Evolutionary conservation across 768 basidiomycete species (phyloP), one percentile per base, ranked within the genome.

Genomic region (Candolleomyces aberdarensis): DNA sequence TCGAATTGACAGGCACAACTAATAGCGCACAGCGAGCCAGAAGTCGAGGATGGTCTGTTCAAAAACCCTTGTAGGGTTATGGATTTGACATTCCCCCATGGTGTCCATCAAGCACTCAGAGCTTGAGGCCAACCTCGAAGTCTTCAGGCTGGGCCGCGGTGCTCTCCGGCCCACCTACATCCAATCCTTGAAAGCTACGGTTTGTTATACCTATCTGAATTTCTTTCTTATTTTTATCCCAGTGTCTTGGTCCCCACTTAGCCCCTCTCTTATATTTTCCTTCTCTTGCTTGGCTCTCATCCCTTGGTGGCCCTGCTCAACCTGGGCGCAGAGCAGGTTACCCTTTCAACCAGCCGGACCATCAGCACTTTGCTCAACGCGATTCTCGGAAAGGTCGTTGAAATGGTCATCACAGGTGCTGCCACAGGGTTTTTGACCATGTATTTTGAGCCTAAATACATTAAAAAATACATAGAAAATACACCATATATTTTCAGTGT

Each of bases 361-460:
- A 70, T 83, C 14, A 82, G 83, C 56, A 83, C 82, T 52, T 67
- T 85, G n/a, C 68, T 85, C 54, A 84, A 85, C 60, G 83, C 83
- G 4, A 81, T 80, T 0, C 69, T 83, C 36, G 82, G 83, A 14
- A 83, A 84, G 62, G 72, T 81, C 19, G 79, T 83, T 51, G 82
- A 84, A 66, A 72, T 85, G 72, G 81, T 83, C 60, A 80, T 84
- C 43, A 72, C 76, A 63, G 81, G 75, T 55, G 77, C 78, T 43
- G 78, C 78, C n/a, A n/a, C n/a, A n/a, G n/a, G n/a, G n/a, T n/a
- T n/a, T n/a, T n/a, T n/a, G n/a, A n/a, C n/a, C n/a, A n/a, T n/a
- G n/a, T n/a, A n/a, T n/a, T n/a, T n/a, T n/a, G n/a, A n/a, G n/a
- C n/a, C n/a, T n/a, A n/a, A n/a, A n/a, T n/a, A n/a, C n/a, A n/a